Percentiles rank a stretch among this genome's conserved stretches.
phyloP scores from a whole-genome alignment of 176 grass and related monocot species.

The sorghum (Sorghum bicolor) region Sorghum_bicolor_NCBIv3 NC_012870.2:5899001-5899500 shows the following conservation, averaged over 20 bases:
- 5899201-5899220: not conserved
- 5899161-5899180: not conserved
- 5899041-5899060: conserved; percentile 37
- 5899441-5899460: conserved; percentile 20
- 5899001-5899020: conserved; percentile 20
- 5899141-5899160: not conserved
- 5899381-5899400: not conserved
- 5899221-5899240: not conserved
- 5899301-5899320: not conserved
- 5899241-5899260: not conserved
- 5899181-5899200: not conserved
- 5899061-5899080: conserved; percentile 37
- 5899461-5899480: conserved; percentile 85
- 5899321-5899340: not conserved
- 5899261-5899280: not conserved
- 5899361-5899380: not conserved
- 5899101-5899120: conserved; percentile 82
- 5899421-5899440: not conserved
- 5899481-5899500: conserved; percentile 78
- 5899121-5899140: conserved; percentile 11
- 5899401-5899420: not conserved
- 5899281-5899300: not conserved
- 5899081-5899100: conserved; percentile 45
- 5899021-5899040: conserved; percentile 49
- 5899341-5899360: not conserved